phyloP scores from a whole-genome alignment of 129 eudicot genomes.

The Artemisia annua region DNA sequence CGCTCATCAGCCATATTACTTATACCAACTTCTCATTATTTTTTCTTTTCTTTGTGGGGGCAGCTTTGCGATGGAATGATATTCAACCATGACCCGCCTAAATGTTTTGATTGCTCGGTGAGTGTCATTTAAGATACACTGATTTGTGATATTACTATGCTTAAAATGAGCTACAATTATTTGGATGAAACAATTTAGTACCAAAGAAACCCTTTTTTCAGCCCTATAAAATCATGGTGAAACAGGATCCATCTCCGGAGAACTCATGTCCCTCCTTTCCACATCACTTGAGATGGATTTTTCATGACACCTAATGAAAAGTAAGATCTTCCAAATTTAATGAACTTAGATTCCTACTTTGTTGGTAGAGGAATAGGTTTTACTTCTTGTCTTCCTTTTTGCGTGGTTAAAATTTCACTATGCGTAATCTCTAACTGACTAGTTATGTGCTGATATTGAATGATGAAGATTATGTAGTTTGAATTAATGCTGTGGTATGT shows the following conservation, averaged over 20 bases:
- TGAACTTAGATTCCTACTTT: slow-evolving; percentile 6
- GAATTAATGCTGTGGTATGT: background rate
- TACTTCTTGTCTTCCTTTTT: slow-evolving; percentile 4
- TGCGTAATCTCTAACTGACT: slow-evolving; percentile 13
- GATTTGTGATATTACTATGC: slow-evolving; percentile 7
- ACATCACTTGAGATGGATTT: slow-evolving; percentile 25
- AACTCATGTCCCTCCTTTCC: slow-evolving; percentile 14
- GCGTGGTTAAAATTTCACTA: slow-evolving; percentile 9
- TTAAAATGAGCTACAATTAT: slow-evolving; percentile 7
- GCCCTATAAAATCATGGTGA: slow-evolving; percentile 19
- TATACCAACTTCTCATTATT: slow-evolving; percentile 24
- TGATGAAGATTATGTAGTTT: slow-evolving; percentile 3
- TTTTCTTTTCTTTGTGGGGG: slow-evolving; percentile 36
- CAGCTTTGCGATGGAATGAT: slow-evolving; percentile 92
- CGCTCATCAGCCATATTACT: slow-evolving; percentile 18
- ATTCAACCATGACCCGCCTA: slow-evolving; percentile 90
- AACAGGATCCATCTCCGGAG: slow-evolving; percentile 20
- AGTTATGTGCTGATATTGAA: slow-evolving; percentile 1
- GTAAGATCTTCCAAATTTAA: slow-evolving; percentile 7
- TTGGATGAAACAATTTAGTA: slow-evolving; percentile 13
- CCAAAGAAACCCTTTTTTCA: slow-evolving; percentile 18
- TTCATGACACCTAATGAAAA: slow-evolving; percentile 19
- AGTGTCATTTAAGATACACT: slow-evolving; percentile 28
- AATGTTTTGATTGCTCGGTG: slow-evolving; percentile 81
- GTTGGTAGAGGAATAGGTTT: background rate